Base-by-base conservation (phyloP, 1,139 yeast species). In the Pneumocystis sp. region DNA sequence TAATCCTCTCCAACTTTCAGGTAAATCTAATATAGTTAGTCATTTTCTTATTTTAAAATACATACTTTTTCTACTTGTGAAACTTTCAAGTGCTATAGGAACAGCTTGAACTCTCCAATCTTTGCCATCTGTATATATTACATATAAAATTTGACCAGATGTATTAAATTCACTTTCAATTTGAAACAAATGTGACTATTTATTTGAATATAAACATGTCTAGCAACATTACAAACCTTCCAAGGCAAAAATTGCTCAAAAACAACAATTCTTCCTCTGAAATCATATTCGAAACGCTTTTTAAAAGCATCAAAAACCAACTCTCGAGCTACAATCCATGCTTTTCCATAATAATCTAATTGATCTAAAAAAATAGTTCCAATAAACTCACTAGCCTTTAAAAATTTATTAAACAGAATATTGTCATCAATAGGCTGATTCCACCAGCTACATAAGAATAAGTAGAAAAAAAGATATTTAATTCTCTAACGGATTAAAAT, bases 81-180 rank as follows among this genome's bases (percentile, higher is more conserved):
- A 59, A 21, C 95, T 85, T 5, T 86, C 80, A 19, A 87, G 78
- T 39, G 84, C 80, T 39, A 86, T 80, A 19, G 96, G 85, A 34
- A 93, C 97, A 3, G 97, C 93, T 63, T 95, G 89, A 63, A 95
- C 83, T 78, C 99, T 83, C 95, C 96, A 90, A 12, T 84, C 83
- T 62, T 79, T 78, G 15, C 85, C 80, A 73, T 91, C 96, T 59
- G 84, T 79, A 76, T 89, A 93, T 66, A 93, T 78, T 1, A 89
- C 96, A 74, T 89, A 95, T 69, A 87, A 79, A 63, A 85, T 82
- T 68, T 79, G 80, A 44, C 87, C 89, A 67, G 75, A 79, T 64
- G 77, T 73, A 29, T 76, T 74, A 68, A 81, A 76, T 67, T 84
- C 89, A 71, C 80, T 81, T 75, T 90, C 97, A 69, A 89, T 80